A percentile compares a stretch with the other conserved stretches of the same genome.
Evolutionary conservation across 257 asterid genomes (phyloP).

Genomic region (Solanum phureja): DNA sequence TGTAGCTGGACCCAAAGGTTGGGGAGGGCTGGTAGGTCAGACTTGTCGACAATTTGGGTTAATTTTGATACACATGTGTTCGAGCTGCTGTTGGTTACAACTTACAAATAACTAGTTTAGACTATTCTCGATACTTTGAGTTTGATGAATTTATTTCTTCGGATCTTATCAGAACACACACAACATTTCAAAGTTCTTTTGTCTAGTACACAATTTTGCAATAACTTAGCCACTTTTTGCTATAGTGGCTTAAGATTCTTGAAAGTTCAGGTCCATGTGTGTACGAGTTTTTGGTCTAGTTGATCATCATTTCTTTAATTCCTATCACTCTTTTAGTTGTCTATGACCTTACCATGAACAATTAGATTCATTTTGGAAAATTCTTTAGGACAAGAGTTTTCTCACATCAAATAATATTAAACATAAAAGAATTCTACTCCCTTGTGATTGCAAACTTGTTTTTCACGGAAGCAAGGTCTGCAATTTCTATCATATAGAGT

Average conservation of each 20-base stretch:
- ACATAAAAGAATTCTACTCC: not conserved
- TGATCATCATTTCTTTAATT: not conserved
- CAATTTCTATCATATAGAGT: not conserved
- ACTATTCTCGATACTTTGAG: not conserved
- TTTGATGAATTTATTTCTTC: not conserved
- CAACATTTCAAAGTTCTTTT: not conserved
- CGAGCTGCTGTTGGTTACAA: not conserved
- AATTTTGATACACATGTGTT: not conserved
- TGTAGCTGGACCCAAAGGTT: not conserved
- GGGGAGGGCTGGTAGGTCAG: not conserved
- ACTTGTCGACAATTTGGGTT: not conserved
- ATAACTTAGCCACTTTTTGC: not conserved
- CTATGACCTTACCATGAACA: not conserved
- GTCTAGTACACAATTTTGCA: not conserved
- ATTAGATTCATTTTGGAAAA: not conserved
- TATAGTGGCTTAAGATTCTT: not conserved
- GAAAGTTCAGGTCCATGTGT: not conserved
- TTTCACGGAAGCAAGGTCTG: not conserved
- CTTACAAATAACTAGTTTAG: not conserved
- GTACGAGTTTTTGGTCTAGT: not conserved
- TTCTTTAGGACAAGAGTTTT: not conserved
- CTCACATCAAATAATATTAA: not conserved
- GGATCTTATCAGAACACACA: not conserved
- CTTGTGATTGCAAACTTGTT: not conserved
- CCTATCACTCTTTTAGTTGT: not conserved